phyloP scores from a whole-genome alignment of 106 monocot genomes.

The Posidonia australis region DNA sequence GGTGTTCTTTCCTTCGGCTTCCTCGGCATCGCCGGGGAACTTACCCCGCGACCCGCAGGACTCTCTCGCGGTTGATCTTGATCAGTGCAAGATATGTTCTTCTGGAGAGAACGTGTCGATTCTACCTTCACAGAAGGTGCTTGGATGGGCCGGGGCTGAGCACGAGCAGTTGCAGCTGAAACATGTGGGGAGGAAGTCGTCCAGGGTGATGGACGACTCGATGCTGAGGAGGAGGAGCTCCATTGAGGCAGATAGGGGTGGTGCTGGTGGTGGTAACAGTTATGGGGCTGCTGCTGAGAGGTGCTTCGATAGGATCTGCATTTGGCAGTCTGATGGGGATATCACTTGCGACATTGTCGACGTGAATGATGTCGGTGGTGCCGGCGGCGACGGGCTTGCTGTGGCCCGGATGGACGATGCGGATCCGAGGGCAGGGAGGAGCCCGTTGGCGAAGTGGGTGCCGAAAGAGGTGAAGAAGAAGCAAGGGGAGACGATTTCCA shows the following conservation, averaged over 20 bases:
- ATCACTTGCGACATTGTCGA: constrained; percentile 16
- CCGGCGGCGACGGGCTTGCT: background rate
- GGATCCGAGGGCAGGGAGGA: constrained; percentile 4
- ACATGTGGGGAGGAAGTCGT: constrained; percentile 7
- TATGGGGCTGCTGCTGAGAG: background rate
- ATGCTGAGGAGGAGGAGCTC: background rate
- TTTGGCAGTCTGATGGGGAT: constrained; percentile 46
- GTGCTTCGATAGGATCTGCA: constrained; percentile 15
- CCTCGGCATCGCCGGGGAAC: constrained; percentile 23
- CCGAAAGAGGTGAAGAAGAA: constrained; percentile 48
- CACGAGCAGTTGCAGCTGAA: constrained; percentile 13
- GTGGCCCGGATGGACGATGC: background rate
- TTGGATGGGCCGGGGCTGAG: constrained; percentile 6
- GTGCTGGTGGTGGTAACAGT: background rate
- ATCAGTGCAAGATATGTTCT: constrained; percentile 31
- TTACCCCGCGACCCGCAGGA: constrained; percentile 36
- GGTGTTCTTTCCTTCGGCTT: constrained; percentile 53
- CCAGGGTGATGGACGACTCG: background rate
- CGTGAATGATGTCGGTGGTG: background rate
- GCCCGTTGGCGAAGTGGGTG: constrained; percentile 19
- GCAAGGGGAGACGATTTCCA: constrained; percentile 75
- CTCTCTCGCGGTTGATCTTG: constrained; percentile 29
- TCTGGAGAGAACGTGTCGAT: constrained; percentile 37
- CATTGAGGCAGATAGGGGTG: background rate
- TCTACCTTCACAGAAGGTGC: constrained; percentile 62